Conservation (phyloP, 129 eudicot species). For the Gnaphalium uliginosum region DNA sequence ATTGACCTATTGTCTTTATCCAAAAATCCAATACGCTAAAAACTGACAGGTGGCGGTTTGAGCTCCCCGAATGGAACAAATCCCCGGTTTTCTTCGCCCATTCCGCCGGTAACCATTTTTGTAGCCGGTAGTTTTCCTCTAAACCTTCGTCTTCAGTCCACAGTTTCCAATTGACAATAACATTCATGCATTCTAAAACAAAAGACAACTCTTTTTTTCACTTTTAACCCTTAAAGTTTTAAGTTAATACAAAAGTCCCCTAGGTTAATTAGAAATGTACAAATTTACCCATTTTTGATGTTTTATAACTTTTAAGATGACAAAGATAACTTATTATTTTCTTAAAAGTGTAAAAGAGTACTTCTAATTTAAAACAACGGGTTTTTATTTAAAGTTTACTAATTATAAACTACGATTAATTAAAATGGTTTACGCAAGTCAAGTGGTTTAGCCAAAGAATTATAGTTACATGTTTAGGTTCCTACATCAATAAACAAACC, state of each 20-base stretch:
- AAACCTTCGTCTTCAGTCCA: conserved; percentile 37
- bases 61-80: conserved; percentile 33
- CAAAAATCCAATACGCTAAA: not conserved
- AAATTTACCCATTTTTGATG: not conserved
- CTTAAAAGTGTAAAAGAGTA: too few relatives aligned
- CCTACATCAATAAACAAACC: too few relatives aligned
- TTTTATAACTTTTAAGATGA: too few relatives aligned
- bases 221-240: not conserved
- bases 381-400: too few relatives aligned
- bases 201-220: not conserved
- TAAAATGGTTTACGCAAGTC: too few relatives aligned
- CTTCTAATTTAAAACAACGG: too few relatives aligned
- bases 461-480: too few relatives aligned
- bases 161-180: conserved; percentile 27
- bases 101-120: conserved; percentile 28
- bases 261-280: not conserved
- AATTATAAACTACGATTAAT: too few relatives aligned
- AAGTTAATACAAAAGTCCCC: not conserved
- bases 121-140: conserved; percentile 43
- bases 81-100: conserved; percentile 27
- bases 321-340: too few relatives aligned
- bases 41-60: conserved; percentile 32
- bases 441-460: too few relatives aligned
- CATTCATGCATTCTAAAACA: conserved; percentile 30
- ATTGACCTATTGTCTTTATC: too few relatives aligned